Percentiles rank a stretch among this genome's conserved stretches.
These are phyloP conservation scores for Septoria linicola DNA, from an alignment of 2,329 filamentous ascomycete genomes.

Conservation along the genomic window DNA sequence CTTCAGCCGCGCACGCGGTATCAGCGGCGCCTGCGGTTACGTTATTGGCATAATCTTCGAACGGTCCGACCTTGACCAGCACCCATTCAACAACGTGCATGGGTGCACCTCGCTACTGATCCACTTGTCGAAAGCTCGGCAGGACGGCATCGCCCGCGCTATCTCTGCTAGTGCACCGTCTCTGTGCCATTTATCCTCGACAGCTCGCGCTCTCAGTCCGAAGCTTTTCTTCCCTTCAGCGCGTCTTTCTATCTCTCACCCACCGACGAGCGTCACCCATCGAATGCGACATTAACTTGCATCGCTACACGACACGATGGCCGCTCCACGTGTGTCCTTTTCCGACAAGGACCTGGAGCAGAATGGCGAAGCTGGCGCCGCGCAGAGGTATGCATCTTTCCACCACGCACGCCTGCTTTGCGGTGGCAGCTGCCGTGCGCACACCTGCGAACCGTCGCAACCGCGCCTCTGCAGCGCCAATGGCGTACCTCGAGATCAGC, in stretches of 20 bases:
- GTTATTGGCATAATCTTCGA: constrained; percentile 25
- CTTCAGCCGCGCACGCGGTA: constrained; percentile 16
- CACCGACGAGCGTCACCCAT: constrained; percentile 18
- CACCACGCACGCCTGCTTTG: not conserved
- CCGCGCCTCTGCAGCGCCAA: not conserved
- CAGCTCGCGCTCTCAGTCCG: constrained; percentile 8
- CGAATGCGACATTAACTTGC: constrained; percentile 36
- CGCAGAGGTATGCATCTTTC: constrained; percentile 20
- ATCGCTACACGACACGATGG: constrained; percentile 36
- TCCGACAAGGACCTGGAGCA: constrained; percentile 43
- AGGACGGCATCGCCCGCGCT: constrained; percentile 23
- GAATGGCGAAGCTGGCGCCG: constrained; percentile 34
- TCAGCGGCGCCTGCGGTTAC: constrained; percentile 20
- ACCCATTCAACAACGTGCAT: constrained; percentile 7
- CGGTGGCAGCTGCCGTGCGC: no score
- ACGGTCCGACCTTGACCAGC: constrained; percentile 25
- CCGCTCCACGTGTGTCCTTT: constrained; percentile 42
- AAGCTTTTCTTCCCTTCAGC: constrained; percentile 20
- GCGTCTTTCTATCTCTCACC: constrained; percentile 16
- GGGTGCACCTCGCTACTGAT: constrained; percentile 10
- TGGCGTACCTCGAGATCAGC: constrained; percentile 5
- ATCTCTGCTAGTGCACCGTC: constrained; percentile 10
- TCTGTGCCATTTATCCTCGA: constrained; percentile 7
- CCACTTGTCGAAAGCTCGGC: constrained; percentile 24
- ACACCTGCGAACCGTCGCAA: not conserved